phyloP scores from a whole-genome alignment of 2,329 filamentous ascomycete genomes.

The Atkinsonella texensis region DNA sequence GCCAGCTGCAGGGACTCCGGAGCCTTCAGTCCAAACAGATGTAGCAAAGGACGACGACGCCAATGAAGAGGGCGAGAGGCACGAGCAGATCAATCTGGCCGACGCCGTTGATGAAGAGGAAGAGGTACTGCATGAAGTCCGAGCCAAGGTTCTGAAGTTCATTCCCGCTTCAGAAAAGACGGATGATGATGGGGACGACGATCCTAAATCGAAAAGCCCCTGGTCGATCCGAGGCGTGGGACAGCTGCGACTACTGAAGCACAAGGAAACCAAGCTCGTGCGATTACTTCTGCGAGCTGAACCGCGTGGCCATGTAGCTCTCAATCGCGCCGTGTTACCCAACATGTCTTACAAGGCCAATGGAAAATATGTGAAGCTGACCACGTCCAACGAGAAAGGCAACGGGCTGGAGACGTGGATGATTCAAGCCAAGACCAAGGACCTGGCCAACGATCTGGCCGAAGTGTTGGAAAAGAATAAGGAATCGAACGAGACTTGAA shows the following conservation, averaged over 20 bases:
- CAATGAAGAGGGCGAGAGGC: conserved; percentile 45
- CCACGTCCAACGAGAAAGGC: conserved; percentile 44
- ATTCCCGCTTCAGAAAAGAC: conserved; percentile 34
- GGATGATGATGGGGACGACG: conserved; percentile 26
- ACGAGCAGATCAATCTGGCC: conserved; percentile 60
- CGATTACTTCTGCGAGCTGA: conserved; percentile 64
- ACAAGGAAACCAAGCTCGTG: conserved; percentile 55
- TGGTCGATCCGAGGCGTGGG: conserved; percentile 65
- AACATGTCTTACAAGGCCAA: conserved; percentile 50
- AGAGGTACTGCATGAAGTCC: conserved; percentile 55
- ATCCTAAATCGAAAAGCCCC: conserved; percentile 37
- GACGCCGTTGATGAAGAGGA: conserved; percentile 61
- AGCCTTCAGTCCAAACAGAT: conserved; percentile 37
- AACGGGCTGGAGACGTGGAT: conserved; percentile 56
- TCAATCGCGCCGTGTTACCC: conserved; percentile 57
- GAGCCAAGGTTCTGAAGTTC: conserved; percentile 57
- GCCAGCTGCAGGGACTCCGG: conserved; percentile 45
- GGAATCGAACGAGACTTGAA: conserved; percentile 40
- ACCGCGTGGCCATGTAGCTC: conserved; percentile 57
- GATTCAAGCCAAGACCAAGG: conserved; percentile 55
- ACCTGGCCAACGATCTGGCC: conserved; percentile 42
- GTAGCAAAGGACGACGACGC: conserved; percentile 22
- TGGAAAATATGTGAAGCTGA: conserved; percentile 48
- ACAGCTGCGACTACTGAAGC: conserved; percentile 57
- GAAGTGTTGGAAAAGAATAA: conserved; percentile 41